Conservation (phyloP, 2,329 filamentous ascomycete genomes). For the Fusarium keratoplasticum region DNA sequence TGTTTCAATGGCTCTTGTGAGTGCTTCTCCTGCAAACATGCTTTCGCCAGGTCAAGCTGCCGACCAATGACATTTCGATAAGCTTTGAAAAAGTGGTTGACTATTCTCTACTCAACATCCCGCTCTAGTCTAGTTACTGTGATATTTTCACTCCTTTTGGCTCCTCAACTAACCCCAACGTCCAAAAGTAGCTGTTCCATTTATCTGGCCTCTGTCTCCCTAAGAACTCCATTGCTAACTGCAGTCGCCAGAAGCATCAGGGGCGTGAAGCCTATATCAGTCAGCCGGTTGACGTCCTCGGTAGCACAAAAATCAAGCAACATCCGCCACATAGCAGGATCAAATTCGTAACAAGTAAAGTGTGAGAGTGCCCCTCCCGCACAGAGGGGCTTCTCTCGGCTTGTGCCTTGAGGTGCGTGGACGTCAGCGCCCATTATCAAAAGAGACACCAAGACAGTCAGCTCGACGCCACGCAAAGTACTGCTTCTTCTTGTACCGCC, state of each 20-base stretch:
- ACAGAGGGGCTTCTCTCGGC: not conserved
- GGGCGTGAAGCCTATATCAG: not conserved
- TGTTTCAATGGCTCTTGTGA: not conserved
- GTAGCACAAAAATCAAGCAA: not conserved
- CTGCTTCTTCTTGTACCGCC: not conserved
- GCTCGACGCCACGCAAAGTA: not conserved
- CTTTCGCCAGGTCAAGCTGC: too few species aligned
- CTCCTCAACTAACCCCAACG: not conserved
- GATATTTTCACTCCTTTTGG: not conserved
- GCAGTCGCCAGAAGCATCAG: slow-evolving; percentile 2
- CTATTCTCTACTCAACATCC: too few species aligned
- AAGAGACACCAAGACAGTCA: not conserved
- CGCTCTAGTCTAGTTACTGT: too few species aligned
- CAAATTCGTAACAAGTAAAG: slow-evolving; percentile 4
- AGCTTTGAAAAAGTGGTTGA: too few species aligned
- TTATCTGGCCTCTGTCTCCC: not conserved
- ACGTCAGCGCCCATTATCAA: not conserved
- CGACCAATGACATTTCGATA: too few species aligned
- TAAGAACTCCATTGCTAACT: not conserved
- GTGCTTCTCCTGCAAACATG: not conserved
- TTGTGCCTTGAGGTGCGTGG: not conserved
- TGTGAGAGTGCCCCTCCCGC: slow-evolving; percentile 1
- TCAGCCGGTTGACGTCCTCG: not conserved
- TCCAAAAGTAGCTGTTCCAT: slow-evolving; percentile 4
- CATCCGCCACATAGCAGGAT: not conserved